Conservation (phyloP, 805 yeast genomes). For the Torulaspora indica region DNA sequence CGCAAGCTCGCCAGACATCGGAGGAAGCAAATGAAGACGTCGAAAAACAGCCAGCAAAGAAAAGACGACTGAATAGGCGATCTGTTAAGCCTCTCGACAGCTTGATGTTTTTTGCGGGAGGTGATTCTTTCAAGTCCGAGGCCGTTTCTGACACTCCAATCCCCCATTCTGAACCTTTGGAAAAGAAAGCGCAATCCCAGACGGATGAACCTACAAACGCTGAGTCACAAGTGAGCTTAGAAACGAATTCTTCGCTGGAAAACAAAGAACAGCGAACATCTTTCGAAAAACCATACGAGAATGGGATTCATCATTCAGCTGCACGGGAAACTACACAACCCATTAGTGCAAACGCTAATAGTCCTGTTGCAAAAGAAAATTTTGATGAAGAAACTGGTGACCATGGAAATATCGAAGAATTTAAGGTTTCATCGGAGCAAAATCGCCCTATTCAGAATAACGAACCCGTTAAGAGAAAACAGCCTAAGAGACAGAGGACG, state of each 20-base stretch:
- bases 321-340: background rate
- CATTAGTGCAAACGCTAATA: background rate
- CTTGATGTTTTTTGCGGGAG: slow-evolving; percentile 40
- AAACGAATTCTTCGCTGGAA: too few species aligned
- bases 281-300: background rate
- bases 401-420: background rate
- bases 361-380: background rate
- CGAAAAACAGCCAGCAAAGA: slow-evolving; percentile 13
- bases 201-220: background rate
- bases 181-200: background rate
- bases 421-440: background rate
- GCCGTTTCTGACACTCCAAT: background rate
- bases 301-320: too few species aligned
- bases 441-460: too few species aligned
- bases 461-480: too few species aligned
- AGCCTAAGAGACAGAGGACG: slow-evolving; percentile 4
- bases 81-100: slow-evolving; percentile 36
- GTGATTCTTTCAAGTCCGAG: slow-evolving; percentile 14
- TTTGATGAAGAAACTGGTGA: background rate
- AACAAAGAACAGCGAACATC: background rate
- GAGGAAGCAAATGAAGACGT: background rate
- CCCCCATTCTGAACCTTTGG: background rate
- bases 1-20: background rate
- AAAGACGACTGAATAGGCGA: slow-evolving; percentile 23
- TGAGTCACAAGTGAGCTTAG: background rate